Conservation (phyloP, 805 yeast genomes). For the Candida lessepsii region DNA sequence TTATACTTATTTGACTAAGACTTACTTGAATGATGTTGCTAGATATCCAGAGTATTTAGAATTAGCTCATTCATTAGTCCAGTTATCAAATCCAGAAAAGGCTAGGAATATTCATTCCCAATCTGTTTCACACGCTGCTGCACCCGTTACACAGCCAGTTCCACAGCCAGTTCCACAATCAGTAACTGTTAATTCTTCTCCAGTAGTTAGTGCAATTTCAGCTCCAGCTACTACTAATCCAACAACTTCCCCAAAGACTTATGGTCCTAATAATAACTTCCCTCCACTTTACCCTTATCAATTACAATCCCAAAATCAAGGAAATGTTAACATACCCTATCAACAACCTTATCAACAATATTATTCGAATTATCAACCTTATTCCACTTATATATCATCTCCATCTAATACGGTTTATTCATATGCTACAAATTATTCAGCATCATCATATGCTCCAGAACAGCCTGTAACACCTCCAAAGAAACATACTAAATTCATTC, state of each 20-base stretch:
- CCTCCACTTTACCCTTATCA: conserved; percentile 20
- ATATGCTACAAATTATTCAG: conserved; percentile 10
- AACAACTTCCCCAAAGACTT: conserved; percentile 3
- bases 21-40: conserved; percentile 50
- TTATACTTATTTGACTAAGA: conserved; percentile 48
- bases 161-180: neutral
- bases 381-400: conserved; percentile 12
- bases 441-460: conserved; percentile 11
- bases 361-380: conserved; percentile 11
- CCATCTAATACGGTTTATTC: conserved; percentile 15
- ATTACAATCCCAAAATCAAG: conserved; percentile 4
- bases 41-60: conserved; percentile 48
- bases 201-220: conserved; percentile 1
- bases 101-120: neutral
- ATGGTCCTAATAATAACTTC: conserved; percentile 5
- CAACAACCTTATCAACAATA: conserved; percentile 10
- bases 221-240: neutral
- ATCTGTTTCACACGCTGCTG: too few relatives aligned
- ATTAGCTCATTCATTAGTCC: conserved; percentile 42
- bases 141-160: too few relatives aligned
- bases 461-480: conserved; percentile 19
- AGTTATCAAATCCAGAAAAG: conserved; percentile 23
- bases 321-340: conserved; percentile 2
- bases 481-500: conserved; percentile 32
- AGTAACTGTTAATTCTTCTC: conserved; percentile 3